Evolutionary conservation across 345 rosid species (phyloP).

Genomic region (Gossypioides kirkii): DNA sequence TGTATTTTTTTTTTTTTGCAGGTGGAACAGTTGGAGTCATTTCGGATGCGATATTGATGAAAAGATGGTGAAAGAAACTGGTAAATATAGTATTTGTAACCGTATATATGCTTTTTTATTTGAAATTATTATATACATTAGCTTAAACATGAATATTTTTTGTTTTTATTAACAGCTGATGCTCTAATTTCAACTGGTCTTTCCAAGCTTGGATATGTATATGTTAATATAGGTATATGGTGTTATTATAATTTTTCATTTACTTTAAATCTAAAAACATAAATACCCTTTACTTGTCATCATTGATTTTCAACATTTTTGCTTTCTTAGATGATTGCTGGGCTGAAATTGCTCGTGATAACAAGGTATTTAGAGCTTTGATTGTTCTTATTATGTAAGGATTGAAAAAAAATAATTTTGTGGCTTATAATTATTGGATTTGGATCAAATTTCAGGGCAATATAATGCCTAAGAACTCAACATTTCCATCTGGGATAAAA

Average conservation of each 20-base stretch:
- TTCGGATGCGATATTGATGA: conserved; percentile 61
- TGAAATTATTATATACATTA: not conserved
- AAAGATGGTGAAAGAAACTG: conserved; percentile 59
- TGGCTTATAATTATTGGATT: not conserved
- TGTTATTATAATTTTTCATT: not conserved
- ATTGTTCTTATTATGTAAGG: not conserved
- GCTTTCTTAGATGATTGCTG: conserved; percentile 78
- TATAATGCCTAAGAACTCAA: conserved; percentile 50
- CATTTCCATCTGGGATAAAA: conserved; percentile 82
- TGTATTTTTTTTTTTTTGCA: conserved; percentile 27
- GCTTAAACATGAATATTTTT: not conserved
- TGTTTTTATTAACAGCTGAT: conserved; percentile 46
- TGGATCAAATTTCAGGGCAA: conserved; percentile 44
- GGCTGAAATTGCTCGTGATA: conserved; percentile 79
- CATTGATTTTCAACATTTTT: conserved; percentile 9
- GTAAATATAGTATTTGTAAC: conserved; percentile 24
- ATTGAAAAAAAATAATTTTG: not conserved
- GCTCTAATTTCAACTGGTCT: conserved; percentile 79
- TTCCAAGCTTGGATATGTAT: conserved; percentile 64
- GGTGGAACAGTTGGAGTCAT: conserved; percentile 99
- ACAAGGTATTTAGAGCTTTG: conserved; percentile 43
- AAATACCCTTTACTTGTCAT: not conserved
- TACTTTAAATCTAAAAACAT: too few relatives aligned
- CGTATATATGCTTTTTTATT: not conserved
- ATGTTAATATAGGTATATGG: conserved; percentile 72